phyloP scores from a whole-genome alignment of 164 flowering plant genomes.

The Buxus sempervirens region DNA sequence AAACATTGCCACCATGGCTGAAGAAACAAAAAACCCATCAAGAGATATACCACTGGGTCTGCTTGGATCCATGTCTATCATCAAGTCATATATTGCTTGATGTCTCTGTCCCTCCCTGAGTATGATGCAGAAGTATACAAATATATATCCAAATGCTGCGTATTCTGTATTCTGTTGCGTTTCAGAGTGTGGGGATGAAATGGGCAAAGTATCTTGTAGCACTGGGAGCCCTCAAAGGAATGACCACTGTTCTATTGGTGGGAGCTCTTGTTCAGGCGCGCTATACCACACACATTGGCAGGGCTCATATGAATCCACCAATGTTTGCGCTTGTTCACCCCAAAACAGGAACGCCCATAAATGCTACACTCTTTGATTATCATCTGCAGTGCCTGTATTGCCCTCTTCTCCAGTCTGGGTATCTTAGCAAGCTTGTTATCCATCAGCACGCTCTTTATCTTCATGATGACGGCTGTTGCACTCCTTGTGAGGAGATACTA shows the following conservation, averaged over 20 bases:
- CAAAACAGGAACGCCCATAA: conserved; percentile 60
- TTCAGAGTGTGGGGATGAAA: conserved; percentile 52
- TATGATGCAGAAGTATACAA: conserved; percentile 58
- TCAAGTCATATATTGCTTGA: conserved; percentile 48
- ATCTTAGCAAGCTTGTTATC: conserved; percentile 50
- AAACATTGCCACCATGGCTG: conserved; percentile 63
- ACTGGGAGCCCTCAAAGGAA: conserved; percentile 57
- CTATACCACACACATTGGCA: conserved; percentile 59
- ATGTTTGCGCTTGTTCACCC: conserved; percentile 60
- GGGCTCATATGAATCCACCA: conserved; percentile 72
- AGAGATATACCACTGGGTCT: conserved; percentile 60
- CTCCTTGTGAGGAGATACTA: conserved; percentile 65
- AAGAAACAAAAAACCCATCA: conserved; percentile 59
- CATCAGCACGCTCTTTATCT: conserved; percentile 57
- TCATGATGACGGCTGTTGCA: conserved; percentile 62
- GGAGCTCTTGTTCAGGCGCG: conserved; percentile 58
- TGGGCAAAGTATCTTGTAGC: conserved; percentile 73
- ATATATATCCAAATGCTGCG: conserved; percentile 44
- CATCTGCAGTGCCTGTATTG: conserved; percentile 36
- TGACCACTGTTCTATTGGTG: conserved; percentile 61
- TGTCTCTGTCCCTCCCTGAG: conserved; percentile 43
- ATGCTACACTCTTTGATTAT: conserved; percentile 52
- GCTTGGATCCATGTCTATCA: conserved; percentile 60
- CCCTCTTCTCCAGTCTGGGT: conserved; percentile 56
- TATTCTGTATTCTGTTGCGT: conserved; percentile 56